phyloP scores from a whole-genome alignment of 2,329 filamentous ascomycete species.

The Paecilomyces formosus region DNA sequence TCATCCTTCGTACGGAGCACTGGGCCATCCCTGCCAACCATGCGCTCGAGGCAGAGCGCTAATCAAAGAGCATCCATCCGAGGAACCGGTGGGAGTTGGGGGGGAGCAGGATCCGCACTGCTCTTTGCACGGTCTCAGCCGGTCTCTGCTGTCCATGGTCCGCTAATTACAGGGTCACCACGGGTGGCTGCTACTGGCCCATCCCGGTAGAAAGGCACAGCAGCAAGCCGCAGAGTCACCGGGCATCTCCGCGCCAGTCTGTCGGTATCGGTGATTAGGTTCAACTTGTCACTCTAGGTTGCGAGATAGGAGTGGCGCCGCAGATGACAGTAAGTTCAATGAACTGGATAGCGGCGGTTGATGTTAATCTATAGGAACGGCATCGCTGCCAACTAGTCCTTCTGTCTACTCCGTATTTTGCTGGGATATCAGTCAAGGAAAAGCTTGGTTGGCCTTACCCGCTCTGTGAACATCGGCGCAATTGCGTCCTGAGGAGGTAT shows the following conservation, averaged over 20 bases:
- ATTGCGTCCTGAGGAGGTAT: not conserved
- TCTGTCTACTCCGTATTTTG: not conserved
- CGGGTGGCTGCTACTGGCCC: not conserved
- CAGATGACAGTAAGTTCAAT: constrained; percentile 5
- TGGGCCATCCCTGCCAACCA: not conserved
- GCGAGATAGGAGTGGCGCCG: constrained; percentile 9
- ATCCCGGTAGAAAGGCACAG: constrained; percentile 4
- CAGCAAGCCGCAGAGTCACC: constrained; percentile 4
- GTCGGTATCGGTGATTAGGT: constrained; percentile 9
- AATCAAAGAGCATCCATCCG: not conserved
- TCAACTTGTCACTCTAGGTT: not conserved
- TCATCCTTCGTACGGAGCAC: not conserved
- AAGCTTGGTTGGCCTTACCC: not conserved
- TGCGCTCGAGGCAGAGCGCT: constrained; percentile 1
- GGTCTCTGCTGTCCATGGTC: not conserved
- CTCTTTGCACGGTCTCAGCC: not conserved
- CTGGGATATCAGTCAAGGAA: not conserved
- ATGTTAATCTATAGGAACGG: not conserved
- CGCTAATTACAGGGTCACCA: constrained; percentile 1
- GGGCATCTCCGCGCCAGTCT: constrained; percentile 5
- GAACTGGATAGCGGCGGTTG: not conserved
- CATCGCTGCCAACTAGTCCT: not conserved
- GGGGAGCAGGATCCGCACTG: not conserved
- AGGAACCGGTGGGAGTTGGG: constrained; percentile 1
- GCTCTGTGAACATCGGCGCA: not conserved